Conservation (phyloP, 306 rosid genomes). For the Dalbergia oliveri region DNA sequence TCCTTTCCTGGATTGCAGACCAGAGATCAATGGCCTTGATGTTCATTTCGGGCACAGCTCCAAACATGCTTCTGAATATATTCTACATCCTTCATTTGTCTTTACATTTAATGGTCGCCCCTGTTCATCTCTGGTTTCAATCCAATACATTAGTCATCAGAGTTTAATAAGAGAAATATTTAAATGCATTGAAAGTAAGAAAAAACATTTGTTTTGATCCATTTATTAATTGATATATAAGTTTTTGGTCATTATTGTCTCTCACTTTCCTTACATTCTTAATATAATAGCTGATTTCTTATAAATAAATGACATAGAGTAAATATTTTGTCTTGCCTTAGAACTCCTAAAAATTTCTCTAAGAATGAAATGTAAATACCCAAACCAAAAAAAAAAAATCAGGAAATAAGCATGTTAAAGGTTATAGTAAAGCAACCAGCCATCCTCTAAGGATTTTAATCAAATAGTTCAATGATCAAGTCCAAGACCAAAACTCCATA, state of each 20-base stretch:
- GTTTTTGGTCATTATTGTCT: too few species aligned
- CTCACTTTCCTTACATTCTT: too few species aligned
- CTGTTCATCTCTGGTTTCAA: not conserved
- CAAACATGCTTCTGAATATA: conserved; percentile 54
- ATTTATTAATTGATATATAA: too few species aligned
- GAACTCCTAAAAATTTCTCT: too few species aligned
- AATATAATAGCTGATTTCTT: too few species aligned
- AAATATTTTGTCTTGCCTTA: too few species aligned
- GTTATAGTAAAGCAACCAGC: not conserved
- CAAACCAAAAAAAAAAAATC: not conserved
- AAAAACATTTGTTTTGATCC: too few species aligned
- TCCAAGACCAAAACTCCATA: not conserved
- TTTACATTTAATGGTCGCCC: not conserved
- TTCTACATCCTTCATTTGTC: conserved; percentile 51
- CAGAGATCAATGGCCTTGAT: conserved; percentile 61
- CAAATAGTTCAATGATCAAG: too few species aligned
- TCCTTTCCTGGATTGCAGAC: conserved; percentile 56
- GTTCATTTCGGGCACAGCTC: conserved; percentile 54
- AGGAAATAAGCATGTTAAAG: not conserved
- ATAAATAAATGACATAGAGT: too few species aligned
- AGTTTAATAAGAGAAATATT: too few species aligned
- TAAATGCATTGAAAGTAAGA: too few species aligned
- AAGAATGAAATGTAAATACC: not conserved
- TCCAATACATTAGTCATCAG: not conserved
- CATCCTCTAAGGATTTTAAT: not conserved